phyloP scores from a whole-genome alignment of 1,284 basidiomycete species.

The Apiotrichum laibachii region DNA sequence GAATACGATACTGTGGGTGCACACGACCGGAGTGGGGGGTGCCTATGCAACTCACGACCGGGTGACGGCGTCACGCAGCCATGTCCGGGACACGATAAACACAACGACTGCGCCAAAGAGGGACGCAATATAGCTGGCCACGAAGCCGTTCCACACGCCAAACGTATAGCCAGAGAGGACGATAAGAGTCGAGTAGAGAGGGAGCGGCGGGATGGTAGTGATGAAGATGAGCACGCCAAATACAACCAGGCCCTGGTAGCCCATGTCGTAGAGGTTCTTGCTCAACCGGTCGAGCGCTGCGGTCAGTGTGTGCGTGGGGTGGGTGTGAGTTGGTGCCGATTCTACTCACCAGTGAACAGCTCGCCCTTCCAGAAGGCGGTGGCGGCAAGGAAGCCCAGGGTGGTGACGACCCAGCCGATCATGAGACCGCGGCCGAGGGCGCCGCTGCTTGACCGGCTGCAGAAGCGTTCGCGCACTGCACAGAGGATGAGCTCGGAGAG shows the following conservation, averaged over 20 bases:
- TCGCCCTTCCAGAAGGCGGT: constrained; percentile 46
- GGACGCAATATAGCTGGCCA: constrained; percentile 55
- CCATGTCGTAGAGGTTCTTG: constrained; percentile 39
- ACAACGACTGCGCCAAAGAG: constrained; percentile 53
- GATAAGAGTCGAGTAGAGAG: constrained; percentile 57
- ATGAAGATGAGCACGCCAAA: constrained; percentile 49
- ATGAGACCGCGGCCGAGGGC: constrained; percentile 39
- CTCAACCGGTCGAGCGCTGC: constrained; percentile 46
- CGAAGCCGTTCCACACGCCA: constrained; percentile 54
- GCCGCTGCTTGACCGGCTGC: constrained; percentile 19
- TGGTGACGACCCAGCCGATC: constrained; percentile 46
- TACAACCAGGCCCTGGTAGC: constrained; percentile 44
- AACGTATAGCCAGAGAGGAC: constrained; percentile 56
- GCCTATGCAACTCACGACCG: constrained; percentile 32
- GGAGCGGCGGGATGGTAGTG: constrained; percentile 53
- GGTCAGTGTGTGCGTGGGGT: background rate
- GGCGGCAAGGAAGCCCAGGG: constrained; percentile 39
- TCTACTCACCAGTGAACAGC: constrained; percentile 42
- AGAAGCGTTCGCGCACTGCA: constrained; percentile 13
- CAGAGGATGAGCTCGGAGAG: constrained; percentile 6
- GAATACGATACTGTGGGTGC: background rate
- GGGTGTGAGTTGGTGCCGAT: background rate
- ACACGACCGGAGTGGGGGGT: background rate
- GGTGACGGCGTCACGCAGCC: constrained; percentile 41
- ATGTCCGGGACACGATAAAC: constrained; percentile 49